phyloP scores from a whole-genome alignment of 2,329 filamentous ascomycete genomes.

The Fusarium verrucosum region DNA sequence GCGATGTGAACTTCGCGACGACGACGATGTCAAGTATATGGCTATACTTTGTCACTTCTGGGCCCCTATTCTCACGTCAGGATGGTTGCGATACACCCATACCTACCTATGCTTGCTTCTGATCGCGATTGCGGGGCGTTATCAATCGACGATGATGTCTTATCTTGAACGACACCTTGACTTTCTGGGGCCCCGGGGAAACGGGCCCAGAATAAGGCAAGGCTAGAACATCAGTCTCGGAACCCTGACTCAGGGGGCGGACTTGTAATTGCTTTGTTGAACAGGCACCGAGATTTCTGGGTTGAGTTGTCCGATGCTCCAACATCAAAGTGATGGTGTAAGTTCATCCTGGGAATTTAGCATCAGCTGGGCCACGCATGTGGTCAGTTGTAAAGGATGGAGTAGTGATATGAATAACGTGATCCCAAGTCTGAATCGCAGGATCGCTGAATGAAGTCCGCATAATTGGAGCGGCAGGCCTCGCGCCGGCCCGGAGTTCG shows the following conservation, averaged over 20 bases:
- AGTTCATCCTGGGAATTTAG: not conserved
- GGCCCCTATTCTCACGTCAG: conserved; percentile 8
- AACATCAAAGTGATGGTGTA: not conserved
- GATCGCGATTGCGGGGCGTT: conserved; percentile 23
- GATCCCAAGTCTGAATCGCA: conserved; percentile 14
- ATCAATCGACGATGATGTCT: conserved; percentile 26
- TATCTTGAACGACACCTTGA: conserved; percentile 11
- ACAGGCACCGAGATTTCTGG: not conserved
- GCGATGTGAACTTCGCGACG: conserved; percentile 12
- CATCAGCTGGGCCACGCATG: conserved; percentile 24
- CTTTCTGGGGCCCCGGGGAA: conserved; percentile 29
- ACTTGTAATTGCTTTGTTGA: conserved; percentile 12
- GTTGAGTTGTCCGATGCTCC: conserved; percentile 8
- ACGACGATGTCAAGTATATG: conserved; percentile 34
- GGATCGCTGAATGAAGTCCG: conserved; percentile 1
- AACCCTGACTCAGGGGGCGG: conserved; percentile 25
- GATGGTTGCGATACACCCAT: conserved; percentile 9
- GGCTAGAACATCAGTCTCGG: conserved; percentile 2
- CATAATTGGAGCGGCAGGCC: conserved; percentile 20
- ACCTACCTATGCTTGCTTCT: too few species aligned
- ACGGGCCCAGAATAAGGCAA: conserved; percentile 18
- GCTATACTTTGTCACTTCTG: conserved; percentile 13
- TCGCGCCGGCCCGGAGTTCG: conserved; percentile 6
- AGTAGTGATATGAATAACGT: conserved; percentile 26
- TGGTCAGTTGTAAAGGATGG: conserved; percentile 28